A percentile compares a stretch with the other conserved stretches of the same genome.
Evolutionary conservation across 1,284 basidiomycete species (phyloP).

Genomic region (Malassezia sympodialis): DNA sequence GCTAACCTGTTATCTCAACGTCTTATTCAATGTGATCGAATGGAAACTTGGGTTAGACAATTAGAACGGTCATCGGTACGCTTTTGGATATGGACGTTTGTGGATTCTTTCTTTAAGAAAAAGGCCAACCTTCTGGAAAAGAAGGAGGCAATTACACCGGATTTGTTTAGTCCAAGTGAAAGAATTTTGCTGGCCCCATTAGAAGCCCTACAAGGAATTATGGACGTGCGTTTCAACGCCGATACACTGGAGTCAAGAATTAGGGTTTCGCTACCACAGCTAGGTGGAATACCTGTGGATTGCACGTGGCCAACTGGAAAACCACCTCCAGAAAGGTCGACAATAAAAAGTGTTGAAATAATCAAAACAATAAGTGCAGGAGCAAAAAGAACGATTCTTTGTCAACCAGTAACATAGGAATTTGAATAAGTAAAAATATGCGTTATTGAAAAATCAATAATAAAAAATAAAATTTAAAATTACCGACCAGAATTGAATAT

Average conservation of each 20-base stretch:
- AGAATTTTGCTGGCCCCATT: constrained; percentile 8
- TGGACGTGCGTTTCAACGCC: constrained; percentile 20
- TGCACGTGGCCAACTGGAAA: constrained; percentile 4
- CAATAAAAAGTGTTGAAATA: constrained; percentile 8
- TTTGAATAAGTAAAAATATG: neutral
- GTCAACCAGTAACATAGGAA: neutral
- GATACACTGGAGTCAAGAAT: constrained; percentile 17
- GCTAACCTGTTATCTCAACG: neutral
- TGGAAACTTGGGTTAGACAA: constrained; percentile 22
- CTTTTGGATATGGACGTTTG: constrained; percentile 22
- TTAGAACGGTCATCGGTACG: constrained; percentile 19
- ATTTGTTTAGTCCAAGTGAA: neutral
- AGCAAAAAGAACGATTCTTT: constrained; percentile 11
- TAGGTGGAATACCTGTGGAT: constrained; percentile 9
- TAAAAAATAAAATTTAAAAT: constrained; percentile 1
- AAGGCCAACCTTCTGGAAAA: neutral
- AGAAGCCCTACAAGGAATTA: constrained; percentile 17
- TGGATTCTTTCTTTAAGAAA: constrained; percentile 18
- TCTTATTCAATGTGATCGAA: constrained; percentile 20
- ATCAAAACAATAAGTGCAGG: constrained; percentile 6
- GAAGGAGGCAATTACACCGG: neutral
- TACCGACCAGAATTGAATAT: neutral
- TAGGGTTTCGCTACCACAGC: constrained; percentile 16
- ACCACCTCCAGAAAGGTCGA: neutral
- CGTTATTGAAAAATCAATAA: neutral